Evolutionary conservation across 768 basidiomycete species (phyloP).

Genomic region (Leucosporidium scottii): DNA sequence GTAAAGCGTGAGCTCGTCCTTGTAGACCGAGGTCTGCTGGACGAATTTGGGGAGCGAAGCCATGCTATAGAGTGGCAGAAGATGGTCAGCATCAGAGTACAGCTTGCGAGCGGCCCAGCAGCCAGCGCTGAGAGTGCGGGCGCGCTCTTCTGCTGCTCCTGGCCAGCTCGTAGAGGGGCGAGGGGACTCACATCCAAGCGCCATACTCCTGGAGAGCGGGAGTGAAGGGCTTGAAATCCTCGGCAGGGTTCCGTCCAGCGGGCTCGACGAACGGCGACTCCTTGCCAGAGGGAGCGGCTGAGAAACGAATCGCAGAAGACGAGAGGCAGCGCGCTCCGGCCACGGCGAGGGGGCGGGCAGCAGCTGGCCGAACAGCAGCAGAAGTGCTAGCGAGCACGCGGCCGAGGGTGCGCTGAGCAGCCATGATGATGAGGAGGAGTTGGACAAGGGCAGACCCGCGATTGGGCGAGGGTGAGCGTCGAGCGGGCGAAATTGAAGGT

Average conservation of each 20-base stretch:
- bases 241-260: conserved; percentile 78
- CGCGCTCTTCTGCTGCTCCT: no score
- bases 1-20: conserved; percentile 91
- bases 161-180: no score
- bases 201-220: conserved; percentile 82
- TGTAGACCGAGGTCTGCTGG: conserved; percentile 94
- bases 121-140: no score
- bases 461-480: conserved; percentile 24
- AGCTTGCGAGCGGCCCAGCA: no score
- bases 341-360: not conserved
- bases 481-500: not conserved
- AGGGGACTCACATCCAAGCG: conserved; percentile 43
- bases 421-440: not conserved
- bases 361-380: conserved; percentile 4
- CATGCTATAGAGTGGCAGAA: conserved; percentile 54
- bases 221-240: conserved; percentile 64
- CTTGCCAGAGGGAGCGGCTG: conserved; percentile 21
- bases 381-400: conserved; percentile 1
- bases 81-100: no score
- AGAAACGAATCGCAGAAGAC: not conserved
- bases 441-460: not conserved
- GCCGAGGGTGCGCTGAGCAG: not conserved
- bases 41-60: conserved; percentile 94
- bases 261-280: conserved; percentile 75
- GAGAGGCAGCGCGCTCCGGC: not conserved